Percentiles rank a stretch among this genome's conserved stretches.
Conservation (phyloP, 805 yeast genomes). For the Metschnikowia anglica region DNA sequence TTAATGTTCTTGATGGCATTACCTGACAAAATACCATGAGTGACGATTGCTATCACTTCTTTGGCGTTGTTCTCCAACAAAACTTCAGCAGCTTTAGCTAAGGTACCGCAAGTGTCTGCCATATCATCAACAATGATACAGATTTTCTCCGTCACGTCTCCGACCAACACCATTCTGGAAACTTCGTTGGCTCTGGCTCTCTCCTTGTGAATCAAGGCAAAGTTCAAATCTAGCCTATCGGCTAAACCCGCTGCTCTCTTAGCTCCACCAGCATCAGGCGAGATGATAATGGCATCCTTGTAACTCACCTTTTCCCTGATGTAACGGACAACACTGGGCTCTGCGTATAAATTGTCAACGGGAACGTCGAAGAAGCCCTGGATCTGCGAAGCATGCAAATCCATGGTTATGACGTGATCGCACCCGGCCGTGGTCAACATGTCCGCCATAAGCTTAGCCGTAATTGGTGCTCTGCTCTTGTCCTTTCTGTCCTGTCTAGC, state of each 20-base stretch:
- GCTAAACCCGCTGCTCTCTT: slow-evolving; percentile 86
- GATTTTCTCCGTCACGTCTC: slow-evolving; percentile 73
- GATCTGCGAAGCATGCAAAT: slow-evolving; percentile 83
- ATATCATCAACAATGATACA: slow-evolving; percentile 83
- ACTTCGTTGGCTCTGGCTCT: slow-evolving; percentile 83
- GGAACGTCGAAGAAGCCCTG: slow-evolving; percentile 85
- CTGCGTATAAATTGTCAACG: slow-evolving; percentile 81
- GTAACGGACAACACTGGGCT: slow-evolving; percentile 75
- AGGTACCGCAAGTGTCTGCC: slow-evolving; percentile 89
- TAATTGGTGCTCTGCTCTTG: slow-evolving; percentile 80
- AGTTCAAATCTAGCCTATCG: slow-evolving; percentile 73
- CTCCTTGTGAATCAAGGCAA: slow-evolving; percentile 83
- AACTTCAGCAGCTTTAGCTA: slow-evolving; percentile 79
- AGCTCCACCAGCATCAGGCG: slow-evolving; percentile 92
- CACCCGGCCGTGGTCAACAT: slow-evolving; percentile 82
- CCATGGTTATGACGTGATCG: slow-evolving; percentile 85
- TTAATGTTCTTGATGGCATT: slow-evolving; percentile 71
- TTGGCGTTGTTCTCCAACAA: slow-evolving; percentile 66
- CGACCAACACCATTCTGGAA: slow-evolving; percentile 80
- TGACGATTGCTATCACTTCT: slow-evolving; percentile 76
- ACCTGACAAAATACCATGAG: slow-evolving; percentile 78
- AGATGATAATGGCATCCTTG: slow-evolving; percentile 68
- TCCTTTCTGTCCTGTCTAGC: slow-evolving; percentile 90
- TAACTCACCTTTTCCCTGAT: slow-evolving; percentile 60
- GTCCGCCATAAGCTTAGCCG: slow-evolving; percentile 82